phyloP scores from a whole-genome alignment of 2,329 filamentous ascomycete species.

The Aspergillus sp. region DNA sequence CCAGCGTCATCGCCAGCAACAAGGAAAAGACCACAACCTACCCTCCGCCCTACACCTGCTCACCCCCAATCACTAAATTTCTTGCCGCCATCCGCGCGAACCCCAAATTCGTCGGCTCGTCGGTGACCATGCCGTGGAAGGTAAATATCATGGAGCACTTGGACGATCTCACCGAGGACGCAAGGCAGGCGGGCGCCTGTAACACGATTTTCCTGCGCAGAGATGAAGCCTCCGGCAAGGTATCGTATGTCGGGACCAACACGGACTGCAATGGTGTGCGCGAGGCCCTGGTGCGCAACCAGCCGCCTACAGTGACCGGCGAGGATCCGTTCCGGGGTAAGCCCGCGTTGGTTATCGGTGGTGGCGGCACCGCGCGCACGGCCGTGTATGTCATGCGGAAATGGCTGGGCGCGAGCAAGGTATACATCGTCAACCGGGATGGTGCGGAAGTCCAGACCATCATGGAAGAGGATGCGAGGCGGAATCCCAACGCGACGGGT shows the following conservation, averaged over 20 bases:
- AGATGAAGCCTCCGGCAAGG: slow-evolving; percentile 32
- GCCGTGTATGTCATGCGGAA: slow-evolving; percentile 67
- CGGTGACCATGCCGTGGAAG: slow-evolving; percentile 80
- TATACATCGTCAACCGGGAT: slow-evolving; percentile 74
- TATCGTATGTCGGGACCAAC: slow-evolving; percentile 63
- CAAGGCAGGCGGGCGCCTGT: slow-evolving; percentile 63
- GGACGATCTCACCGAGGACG: slow-evolving; percentile 65
- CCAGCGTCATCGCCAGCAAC: slow-evolving; percentile 22
- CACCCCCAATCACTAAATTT: slow-evolving; percentile 28
- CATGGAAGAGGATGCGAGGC: slow-evolving; percentile 55
- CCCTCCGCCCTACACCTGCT: slow-evolving; percentile 27
- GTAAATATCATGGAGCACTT: slow-evolving; percentile 65
- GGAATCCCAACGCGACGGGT: slow-evolving; percentile 30
- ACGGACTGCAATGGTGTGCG: slow-evolving; percentile 73
- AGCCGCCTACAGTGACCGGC: slow-evolving; percentile 9
- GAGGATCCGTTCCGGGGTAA: slow-evolving; percentile 34
- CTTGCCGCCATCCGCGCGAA: slow-evolving; percentile 28
- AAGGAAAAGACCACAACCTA: slow-evolving; percentile 12
- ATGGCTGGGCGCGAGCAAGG: slow-evolving; percentile 57
- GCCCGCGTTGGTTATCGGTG: slow-evolving; percentile 66
- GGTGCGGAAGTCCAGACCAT: slow-evolving; percentile 58
- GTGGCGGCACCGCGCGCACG: slow-evolving; percentile 68
- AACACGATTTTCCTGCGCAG: slow-evolving; percentile 63
- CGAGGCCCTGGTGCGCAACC: slow-evolving; percentile 58
- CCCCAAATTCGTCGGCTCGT: slow-evolving; percentile 49